A percentile compares a stretch with the other conserved stretches of the same genome.
Conservation (phyloP, 1,139 yeast species). For the Sugiyamaella xylanicola region DNA sequence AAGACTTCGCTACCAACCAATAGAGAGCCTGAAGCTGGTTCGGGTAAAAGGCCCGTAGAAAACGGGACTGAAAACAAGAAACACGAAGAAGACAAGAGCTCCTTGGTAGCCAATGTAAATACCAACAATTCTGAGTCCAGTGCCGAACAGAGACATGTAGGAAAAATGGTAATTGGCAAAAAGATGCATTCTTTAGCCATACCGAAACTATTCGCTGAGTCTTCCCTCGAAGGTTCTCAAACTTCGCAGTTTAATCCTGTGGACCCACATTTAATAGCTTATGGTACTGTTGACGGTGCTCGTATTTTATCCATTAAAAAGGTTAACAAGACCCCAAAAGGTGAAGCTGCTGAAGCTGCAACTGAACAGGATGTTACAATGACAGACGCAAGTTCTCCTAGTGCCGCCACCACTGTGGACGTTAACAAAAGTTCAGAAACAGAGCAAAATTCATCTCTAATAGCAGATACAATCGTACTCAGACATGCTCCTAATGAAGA, state of each 20-base stretch:
- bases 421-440: background rate
- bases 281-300: constrained; percentile 26
- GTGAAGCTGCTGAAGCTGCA: background rate
- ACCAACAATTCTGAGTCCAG: too few species aligned
- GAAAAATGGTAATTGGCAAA: too few species aligned
- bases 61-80: too few species aligned
- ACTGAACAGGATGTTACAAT: background rate
- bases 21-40: too few species aligned
- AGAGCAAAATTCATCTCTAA: background rate
- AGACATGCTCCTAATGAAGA: constrained; percentile 21
- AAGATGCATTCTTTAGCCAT: background rate
- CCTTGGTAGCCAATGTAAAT: too few species aligned
- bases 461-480: background rate
- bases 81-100: too few species aligned
- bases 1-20: too few species aligned
- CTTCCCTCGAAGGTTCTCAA: constrained; percentile 24
- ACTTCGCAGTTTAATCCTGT: constrained; percentile 35
- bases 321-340: background rate
- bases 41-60: too few species aligned
- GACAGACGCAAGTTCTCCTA: background rate
- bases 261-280: constrained; percentile 26
- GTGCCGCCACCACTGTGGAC: background rate
- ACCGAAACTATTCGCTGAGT: background rate
- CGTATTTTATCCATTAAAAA: background rate
- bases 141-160: too few species aligned